Conservation (phyloP, 2,329 filamentous ascomycete species). For the Colletotrichum eleusines region DNA sequence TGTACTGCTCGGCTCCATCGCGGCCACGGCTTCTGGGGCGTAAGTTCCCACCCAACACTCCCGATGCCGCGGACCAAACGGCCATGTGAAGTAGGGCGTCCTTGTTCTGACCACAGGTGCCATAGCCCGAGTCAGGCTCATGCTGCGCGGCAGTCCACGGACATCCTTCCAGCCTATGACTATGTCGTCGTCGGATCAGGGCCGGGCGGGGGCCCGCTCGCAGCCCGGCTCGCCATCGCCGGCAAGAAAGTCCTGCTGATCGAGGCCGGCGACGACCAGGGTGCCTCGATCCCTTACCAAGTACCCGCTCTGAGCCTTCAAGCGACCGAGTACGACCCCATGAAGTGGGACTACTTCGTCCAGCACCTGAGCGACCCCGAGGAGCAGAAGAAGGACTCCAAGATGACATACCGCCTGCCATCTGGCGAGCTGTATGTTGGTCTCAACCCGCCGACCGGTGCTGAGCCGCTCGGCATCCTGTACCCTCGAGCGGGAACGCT, state of each 20-base stretch:
- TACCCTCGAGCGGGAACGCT: slow-evolving; percentile 62
- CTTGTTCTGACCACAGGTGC: background rate
- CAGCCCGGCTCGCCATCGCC: slow-evolving; percentile 66
- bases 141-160: slow-evolving; percentile 20
- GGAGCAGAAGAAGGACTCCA: slow-evolving; percentile 58
- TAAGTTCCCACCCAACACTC: slow-evolving; percentile 8
- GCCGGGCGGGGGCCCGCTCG: slow-evolving; percentile 66
- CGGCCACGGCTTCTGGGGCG: slow-evolving; percentile 28
- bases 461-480: slow-evolving; percentile 57
- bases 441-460: slow-evolving; percentile 53
- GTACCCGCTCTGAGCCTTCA: slow-evolving; percentile 46
- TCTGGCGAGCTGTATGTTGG: slow-evolving; percentile 55
- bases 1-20: slow-evolving; percentile 32
- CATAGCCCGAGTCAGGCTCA: slow-evolving; percentile 25
- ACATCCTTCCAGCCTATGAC: slow-evolving; percentile 56
- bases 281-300: slow-evolving; percentile 47
- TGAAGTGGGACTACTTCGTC: slow-evolving; percentile 43
- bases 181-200: slow-evolving; percentile 72
- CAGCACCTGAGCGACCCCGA: slow-evolving; percentile 42
- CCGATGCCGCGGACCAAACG: background rate
- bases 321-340: slow-evolving; percentile 43
- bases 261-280: slow-evolving; percentile 69
- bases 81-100: background rate
- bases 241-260: slow-evolving; percentile 69
- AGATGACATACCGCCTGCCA: slow-evolving; percentile 62